Conservation (phyloP, 2,329 filamentous ascomycete species). For the Ophioceras dolichostomum region DNA sequence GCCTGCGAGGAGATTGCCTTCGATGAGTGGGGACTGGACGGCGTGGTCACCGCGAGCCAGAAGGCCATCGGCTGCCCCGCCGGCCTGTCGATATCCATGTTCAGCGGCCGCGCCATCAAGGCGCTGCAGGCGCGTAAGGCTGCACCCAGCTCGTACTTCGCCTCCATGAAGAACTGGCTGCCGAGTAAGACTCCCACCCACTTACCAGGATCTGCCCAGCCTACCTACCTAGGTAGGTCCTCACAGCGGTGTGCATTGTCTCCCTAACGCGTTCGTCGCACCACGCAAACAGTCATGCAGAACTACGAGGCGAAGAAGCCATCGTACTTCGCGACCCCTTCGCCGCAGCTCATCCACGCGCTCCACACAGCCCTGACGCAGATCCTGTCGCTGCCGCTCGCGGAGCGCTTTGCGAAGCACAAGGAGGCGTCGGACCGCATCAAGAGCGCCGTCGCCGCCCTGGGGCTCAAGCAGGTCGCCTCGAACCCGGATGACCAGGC, state of each 20-base stretch:
- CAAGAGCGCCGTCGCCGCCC: slow-evolving; percentile 67
- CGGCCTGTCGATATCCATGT: slow-evolving; percentile 88
- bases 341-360: slow-evolving; percentile 85
- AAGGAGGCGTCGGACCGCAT: slow-evolving; percentile 68
- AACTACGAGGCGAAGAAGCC: slow-evolving; percentile 98
- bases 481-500: slow-evolving; percentile 81
- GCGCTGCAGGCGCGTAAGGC: slow-evolving; percentile 69
- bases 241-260: no score
- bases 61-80: slow-evolving; percentile 96
- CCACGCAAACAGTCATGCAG: slow-evolving; percentile 95
- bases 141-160: slow-evolving; percentile 81
- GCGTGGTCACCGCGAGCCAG: slow-evolving; percentile 85
- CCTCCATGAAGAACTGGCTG: slow-evolving; percentile 93
- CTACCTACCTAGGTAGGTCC: no score
- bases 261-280: no score
- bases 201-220: neutral
- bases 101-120: slow-evolving; percentile 77
- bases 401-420: slow-evolving; percentile 76
- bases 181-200: slow-evolving; percentile 50
- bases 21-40: slow-evolving; percentile 88
- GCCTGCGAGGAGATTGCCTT: slow-evolving; percentile 93
- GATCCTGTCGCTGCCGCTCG: slow-evolving; percentile 68
- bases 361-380: slow-evolving; percentile 81
- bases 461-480: slow-evolving; percentile 82
- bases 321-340: slow-evolving; percentile 94